A percentile compares a stretch with the other conserved stretches of the same genome.
These are phyloP conservation scores for Delphinella strobiligena DNA, from an alignment of 2,329 filamentous ascomycete genomes.

Conservation along the genomic window DNA sequence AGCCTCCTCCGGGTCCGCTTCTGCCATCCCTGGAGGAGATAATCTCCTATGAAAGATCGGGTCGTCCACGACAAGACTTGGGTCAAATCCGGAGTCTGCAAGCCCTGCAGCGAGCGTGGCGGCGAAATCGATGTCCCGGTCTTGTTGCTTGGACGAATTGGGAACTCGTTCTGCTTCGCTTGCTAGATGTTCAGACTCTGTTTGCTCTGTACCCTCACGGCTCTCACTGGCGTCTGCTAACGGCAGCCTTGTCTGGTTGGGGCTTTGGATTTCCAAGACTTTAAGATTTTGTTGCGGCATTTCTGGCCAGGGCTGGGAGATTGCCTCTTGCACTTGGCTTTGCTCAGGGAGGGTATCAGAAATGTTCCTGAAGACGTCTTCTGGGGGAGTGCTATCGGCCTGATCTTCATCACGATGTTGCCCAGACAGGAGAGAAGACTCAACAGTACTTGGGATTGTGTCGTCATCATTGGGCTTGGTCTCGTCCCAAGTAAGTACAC, in stretches of 20 bases:
- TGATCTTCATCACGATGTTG: too few species aligned
- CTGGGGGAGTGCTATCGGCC: too few species aligned
- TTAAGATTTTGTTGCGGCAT: too few species aligned
- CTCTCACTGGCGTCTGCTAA: too few species aligned
- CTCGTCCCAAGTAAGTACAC: not conserved
- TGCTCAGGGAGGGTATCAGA: too few species aligned
- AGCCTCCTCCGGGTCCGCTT: conserved; percentile 22
- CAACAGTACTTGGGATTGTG: too few species aligned
- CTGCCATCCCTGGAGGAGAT: conserved; percentile 20
- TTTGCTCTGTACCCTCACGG: not conserved
- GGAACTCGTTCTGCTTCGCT: not conserved
- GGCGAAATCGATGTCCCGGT: conserved; percentile 33
- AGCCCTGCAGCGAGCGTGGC: conserved; percentile 35
- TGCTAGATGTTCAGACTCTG: not conserved
- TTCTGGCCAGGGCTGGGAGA: too few species aligned
- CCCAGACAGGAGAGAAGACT: too few species aligned
- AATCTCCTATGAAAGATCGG: conserved; percentile 22
- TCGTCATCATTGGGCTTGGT: not conserved
- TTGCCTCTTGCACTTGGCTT: too few species aligned
- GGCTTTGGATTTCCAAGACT: too few species aligned
- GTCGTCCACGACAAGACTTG: conserved; percentile 32
- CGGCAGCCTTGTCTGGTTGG: too few species aligned
- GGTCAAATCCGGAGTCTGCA: conserved; percentile 34
- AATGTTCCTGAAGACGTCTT: too few species aligned
- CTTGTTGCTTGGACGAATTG: not conserved